Conservation (phyloP, 2,329 filamentous ascomycete species). For the Fusarium sp. region DNA sequence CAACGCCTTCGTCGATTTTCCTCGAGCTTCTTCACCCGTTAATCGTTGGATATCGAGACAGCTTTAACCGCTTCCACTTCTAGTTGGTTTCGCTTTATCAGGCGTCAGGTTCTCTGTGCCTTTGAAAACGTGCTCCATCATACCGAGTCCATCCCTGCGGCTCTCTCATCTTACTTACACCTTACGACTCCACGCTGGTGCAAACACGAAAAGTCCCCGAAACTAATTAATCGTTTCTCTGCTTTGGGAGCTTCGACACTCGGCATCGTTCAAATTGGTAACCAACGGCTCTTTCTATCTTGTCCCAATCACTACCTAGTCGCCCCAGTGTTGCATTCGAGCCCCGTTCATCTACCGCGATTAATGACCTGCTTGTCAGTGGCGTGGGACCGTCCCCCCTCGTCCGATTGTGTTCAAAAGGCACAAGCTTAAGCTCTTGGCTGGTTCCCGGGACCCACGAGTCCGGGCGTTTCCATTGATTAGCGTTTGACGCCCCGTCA, state of each 20-base stretch:
- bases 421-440: slow-evolving; percentile 42
- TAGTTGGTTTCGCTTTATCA: slow-evolving; percentile 18
- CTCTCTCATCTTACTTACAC: slow-evolving; percentile 22
- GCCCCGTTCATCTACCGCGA: slow-evolving; percentile 36
- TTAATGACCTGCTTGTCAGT: slow-evolving; percentile 39
- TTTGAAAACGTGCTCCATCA: slow-evolving; percentile 19
- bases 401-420: slow-evolving; percentile 21
- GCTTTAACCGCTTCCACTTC: slow-evolving; percentile 26
- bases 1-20: slow-evolving; percentile 7
- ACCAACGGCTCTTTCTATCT: slow-evolving; percentile 13
- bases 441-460: slow-evolving; percentile 44
- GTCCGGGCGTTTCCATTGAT: slow-evolving; percentile 40
- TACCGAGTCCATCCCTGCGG: slow-evolving; percentile 27
- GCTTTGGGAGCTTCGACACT: slow-evolving; percentile 8
- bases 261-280: slow-evolving; percentile 19
- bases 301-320: slow-evolving; percentile 23
- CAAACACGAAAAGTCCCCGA: slow-evolving; percentile 27
- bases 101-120: slow-evolving; percentile 20
- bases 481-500: slow-evolving; percentile 44
- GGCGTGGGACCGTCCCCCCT: slow-evolving; percentile 35
- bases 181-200: slow-evolving; percentile 20
- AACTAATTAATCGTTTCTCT: slow-evolving; percentile 9
- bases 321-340: slow-evolving; percentile 36
- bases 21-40: slow-evolving; percentile 18
- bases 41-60: slow-evolving; percentile 17